phyloP scores from a whole-genome alignment of 345 rosid genomes.

The Eutrema japonicum region DNA sequence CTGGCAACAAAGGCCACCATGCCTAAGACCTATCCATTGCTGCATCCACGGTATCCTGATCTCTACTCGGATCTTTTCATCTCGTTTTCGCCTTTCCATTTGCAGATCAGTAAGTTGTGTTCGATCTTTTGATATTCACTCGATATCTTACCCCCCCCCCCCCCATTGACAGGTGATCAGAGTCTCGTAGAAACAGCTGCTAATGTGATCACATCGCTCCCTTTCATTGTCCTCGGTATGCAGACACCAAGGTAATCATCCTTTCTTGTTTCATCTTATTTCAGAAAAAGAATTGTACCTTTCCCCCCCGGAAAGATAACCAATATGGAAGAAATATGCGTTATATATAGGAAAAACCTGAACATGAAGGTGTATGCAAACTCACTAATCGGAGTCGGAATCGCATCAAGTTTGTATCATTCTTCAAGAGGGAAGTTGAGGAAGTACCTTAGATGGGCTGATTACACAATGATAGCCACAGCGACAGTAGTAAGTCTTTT shows the following conservation, averaged over 20 bases:
- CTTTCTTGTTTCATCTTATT: not conserved
- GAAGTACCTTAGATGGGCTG: conserved; percentile 85
- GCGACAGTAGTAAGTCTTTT: conserved; percentile 70
- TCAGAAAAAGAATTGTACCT: not conserved
- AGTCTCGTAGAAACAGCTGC: conserved; percentile 71
- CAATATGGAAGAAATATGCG: not conserved
- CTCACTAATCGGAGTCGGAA: conserved; percentile 92
- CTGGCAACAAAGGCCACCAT: conserved; percentile 96
- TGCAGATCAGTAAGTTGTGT: not conserved
- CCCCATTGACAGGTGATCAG: conserved; percentile 65
- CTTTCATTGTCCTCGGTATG: conserved; percentile 83
- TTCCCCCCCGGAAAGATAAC: not conserved
- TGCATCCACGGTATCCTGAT: conserved; percentile 58
- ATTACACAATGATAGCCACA: conserved; percentile 93
- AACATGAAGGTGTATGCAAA: conserved; percentile 83
- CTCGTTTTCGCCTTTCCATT: not conserved
- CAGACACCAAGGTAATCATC: conserved; percentile 82
- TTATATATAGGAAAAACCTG: conserved; percentile 62
- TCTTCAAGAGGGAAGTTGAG: conserved; percentile 79
- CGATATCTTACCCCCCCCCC: not conserved
- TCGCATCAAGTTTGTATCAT: conserved; percentile 87
- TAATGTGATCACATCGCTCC: conserved; percentile 91
- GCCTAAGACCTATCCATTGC: conserved; percentile 76
- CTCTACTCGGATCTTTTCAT: not conserved
- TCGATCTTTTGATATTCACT: not conserved